These are phyloP conservation scores for Craspedostauros australis DNA, from an alignment of 108 stramenopile genomes.

Conservation along the genomic window DNA sequence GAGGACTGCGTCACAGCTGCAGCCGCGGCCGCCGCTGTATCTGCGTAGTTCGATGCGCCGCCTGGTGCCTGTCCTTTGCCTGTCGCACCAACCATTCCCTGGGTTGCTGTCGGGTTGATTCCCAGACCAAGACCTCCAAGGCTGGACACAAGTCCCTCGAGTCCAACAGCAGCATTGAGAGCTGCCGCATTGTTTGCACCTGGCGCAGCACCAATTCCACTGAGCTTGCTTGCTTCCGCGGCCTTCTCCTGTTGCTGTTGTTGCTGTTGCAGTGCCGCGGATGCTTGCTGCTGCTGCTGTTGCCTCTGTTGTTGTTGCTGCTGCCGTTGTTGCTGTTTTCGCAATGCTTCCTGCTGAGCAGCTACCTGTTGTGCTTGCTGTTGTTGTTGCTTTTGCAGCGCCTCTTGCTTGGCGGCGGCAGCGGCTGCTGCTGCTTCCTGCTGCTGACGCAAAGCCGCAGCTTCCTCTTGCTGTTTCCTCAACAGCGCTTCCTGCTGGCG, in stretches of 20 bases:
- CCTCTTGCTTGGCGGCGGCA: slow-evolving; percentile 40
- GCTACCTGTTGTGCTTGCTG: slow-evolving; percentile 56
- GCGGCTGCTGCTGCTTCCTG: slow-evolving; percentile 38
- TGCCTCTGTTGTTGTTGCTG: slow-evolving; percentile 46
- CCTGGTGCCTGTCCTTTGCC: neutral
- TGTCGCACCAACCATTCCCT: neutral
- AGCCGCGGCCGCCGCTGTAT: too few relatives aligned
- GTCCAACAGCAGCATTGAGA: slow-evolving; percentile 9
- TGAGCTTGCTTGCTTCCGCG: neutral
- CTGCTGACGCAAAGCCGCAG: slow-evolving; percentile 53
- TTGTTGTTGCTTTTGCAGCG: slow-evolving; percentile 42
- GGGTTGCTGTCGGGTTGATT: slow-evolving; percentile 1
- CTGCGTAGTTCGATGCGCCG: too few relatives aligned
- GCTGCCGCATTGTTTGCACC: slow-evolving; percentile 27
- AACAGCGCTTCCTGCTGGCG: slow-evolving; percentile 47
- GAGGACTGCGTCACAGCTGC: too few relatives aligned
- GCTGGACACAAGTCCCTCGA: slow-evolving; percentile 49
- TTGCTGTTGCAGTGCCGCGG: neutral
- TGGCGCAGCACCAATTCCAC: slow-evolving; percentile 1
- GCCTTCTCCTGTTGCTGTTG: slow-evolving; percentile 2
- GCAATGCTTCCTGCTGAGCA: slow-evolving; percentile 39
- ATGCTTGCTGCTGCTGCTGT: slow-evolving; percentile 26
- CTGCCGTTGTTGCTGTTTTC: slow-evolving; percentile 38
- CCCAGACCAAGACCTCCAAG: slow-evolving; percentile 50
- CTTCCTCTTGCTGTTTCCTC: slow-evolving; percentile 46